Conservation (phyloP, 495 filamentous ascomycete species). For the Aspergillus steynii region DNA sequence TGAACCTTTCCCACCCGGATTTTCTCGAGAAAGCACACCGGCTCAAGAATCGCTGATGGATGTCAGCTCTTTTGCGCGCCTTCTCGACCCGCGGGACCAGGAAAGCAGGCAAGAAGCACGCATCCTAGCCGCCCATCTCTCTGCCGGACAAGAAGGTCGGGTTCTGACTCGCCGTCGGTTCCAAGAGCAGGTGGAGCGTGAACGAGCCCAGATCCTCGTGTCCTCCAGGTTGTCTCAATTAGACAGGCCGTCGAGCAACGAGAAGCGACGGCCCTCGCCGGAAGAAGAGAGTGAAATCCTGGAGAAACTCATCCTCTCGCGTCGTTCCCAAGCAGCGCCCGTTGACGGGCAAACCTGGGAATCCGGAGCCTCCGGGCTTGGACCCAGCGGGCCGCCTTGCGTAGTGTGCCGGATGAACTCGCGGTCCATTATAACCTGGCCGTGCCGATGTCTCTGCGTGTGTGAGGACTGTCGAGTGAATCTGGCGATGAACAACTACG, state of each 20-base stretch:
- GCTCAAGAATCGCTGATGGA: conserved; percentile 64
- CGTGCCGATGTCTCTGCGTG: conserved; percentile 88
- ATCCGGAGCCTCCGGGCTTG: conserved; percentile 68
- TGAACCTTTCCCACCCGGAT: conserved; percentile 39
- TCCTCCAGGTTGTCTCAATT: conserved; percentile 33
- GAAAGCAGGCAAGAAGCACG: conserved; percentile 80
- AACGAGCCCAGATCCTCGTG: conserved; percentile 66
- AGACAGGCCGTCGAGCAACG: conserved; percentile 14
- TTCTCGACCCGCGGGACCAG: conserved; percentile 76
- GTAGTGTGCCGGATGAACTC: conserved; percentile 90
- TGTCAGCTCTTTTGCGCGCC: conserved; percentile 67
- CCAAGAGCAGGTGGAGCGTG: conserved; percentile 61
- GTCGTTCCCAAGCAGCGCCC: conserved; percentile 32
- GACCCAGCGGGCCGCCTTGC: conserved; percentile 77
- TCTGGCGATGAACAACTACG: conserved; percentile 94
- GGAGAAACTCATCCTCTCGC: conserved; percentile 76
- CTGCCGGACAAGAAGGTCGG: conserved; percentile 47
- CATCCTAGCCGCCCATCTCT: conserved; percentile 78
- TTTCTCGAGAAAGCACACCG: conserved; percentile 59
- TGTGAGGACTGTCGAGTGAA: conserved; percentile 95
- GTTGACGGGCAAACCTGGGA: conserved; percentile 53
- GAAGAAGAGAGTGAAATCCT: conserved; percentile 80
- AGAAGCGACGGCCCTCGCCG: conserved; percentile 48
- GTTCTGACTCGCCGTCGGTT: conserved; percentile 82
- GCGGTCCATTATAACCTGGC: conserved; percentile 92